Evolutionary conservation across 306 rosid species (phyloP).

Genomic region (Fagus crenata): DNA sequence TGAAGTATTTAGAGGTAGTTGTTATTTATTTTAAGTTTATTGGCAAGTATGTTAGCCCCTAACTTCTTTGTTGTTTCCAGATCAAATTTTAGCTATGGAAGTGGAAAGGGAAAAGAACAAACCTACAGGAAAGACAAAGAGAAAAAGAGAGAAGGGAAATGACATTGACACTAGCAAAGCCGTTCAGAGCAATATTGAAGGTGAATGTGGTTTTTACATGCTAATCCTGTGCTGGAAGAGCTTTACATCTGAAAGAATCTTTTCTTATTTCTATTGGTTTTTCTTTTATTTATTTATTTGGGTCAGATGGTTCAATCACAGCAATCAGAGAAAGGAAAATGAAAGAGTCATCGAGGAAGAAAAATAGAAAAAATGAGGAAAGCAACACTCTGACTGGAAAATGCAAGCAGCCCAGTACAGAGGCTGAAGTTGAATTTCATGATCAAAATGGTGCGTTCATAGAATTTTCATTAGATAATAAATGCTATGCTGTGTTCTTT

Average conservation of each 20-base stretch:
- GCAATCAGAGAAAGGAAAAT: conserved; percentile 18
- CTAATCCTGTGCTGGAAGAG: background rate
- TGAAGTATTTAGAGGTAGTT: background rate
- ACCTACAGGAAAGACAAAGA: conserved; percentile 37
- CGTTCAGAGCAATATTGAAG: conserved; percentile 23
- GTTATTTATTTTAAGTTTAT: conserved; percentile 1
- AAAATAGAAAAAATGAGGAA: conserved; percentile 40
- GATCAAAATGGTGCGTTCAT: conserved; percentile 41
- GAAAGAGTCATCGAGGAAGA: conserved; percentile 30
- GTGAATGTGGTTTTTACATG: too few species aligned
- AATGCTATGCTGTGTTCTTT: conserved; percentile 1
- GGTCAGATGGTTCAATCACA: conserved; percentile 29
- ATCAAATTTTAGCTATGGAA: conserved; percentile 1
- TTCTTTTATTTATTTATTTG: conserved; percentile 6
- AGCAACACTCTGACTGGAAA: conserved; percentile 14
- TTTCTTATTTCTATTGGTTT: background rate
- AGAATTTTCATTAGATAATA: background rate
- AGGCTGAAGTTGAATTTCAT: conserved; percentile 28
- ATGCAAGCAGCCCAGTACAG: background rate
- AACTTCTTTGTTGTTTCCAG: conserved; percentile 11
- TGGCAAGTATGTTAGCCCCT: background rate
- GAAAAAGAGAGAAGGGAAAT: conserved; percentile 33
- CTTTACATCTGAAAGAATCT: background rate
- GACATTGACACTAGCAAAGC: conserved; percentile 23
- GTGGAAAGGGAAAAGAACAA: conserved; percentile 16